Evolutionary conservation across 176 grass and related monocot genomes (phyloP), one percentile per base, ranked within the genome.

Genomic region (Phoenix dactylifera): DNA sequence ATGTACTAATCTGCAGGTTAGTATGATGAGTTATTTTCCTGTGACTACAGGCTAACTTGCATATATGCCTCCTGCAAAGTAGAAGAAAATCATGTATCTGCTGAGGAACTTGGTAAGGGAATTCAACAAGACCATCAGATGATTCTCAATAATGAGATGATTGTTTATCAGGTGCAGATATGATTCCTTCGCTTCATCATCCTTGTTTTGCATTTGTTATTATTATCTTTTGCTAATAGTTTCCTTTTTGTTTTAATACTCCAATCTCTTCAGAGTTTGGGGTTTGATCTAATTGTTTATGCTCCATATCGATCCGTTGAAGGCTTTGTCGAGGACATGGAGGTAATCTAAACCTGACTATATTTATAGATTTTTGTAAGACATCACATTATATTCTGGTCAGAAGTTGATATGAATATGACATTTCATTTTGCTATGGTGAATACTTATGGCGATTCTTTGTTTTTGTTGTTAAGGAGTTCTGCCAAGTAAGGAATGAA

Each of bases 11-110:
- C 1, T 12, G 32, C 7, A 39, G 32, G 32, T 39, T 7, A 39
- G 9, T 10, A 39, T 39, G 32, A 39, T 39, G 32, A 39, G 1
- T 39, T 39, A 10, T 25, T 65, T 85, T 74, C 16, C 32, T 75
- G 0, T 18, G 58, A 71, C 71, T 62, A 74, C 73, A 97, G 93
- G 93, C 77, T 97, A 83, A 91, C 93, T 76, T 97, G 93, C 75
- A 76, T 97, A 85, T 97, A 91, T 83, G 52, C 81, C 75, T 88
- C 93, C 59, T 97, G 93, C 62, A 97, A 91, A 88, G 84, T 97
- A 63, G 93, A 91, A 85, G 93, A 97, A 79, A 97, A 97, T 76
- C 93, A 97, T 61, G 87, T 97, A 62, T 97, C 93, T 39, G 87
- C 93, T 29, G 93, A 97, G 78, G 93, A 97, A 74, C 84, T 97